Evolutionary conservation across 805 yeast species (phyloP).

Genomic region (Saturnispora quitensis): DNA sequence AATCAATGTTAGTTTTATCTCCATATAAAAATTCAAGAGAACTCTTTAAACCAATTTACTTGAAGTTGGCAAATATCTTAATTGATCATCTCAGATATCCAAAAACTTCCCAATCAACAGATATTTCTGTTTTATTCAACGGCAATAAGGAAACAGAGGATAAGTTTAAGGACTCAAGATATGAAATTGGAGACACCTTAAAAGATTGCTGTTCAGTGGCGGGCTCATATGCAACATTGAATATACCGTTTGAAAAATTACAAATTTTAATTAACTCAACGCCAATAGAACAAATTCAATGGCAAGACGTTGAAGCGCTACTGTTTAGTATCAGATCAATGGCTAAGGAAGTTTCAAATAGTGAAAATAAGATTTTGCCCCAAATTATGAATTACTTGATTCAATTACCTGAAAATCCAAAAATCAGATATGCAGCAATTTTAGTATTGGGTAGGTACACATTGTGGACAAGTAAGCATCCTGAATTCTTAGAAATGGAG

Average conservation of each 20-base stretch:
- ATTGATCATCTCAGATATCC: slow-evolving; percentile 73
- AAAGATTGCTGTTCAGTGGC: slow-evolving; percentile 91
- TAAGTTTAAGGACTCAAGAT: slow-evolving; percentile 86
- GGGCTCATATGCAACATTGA: slow-evolving; percentile 63
- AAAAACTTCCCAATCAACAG: slow-evolving; percentile 27
- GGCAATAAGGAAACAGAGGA: slow-evolving; percentile 78
- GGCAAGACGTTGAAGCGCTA: slow-evolving; percentile 91
- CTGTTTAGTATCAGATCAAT: slow-evolving; percentile 83
- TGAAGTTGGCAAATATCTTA: slow-evolving; percentile 50
- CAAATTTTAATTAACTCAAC: slow-evolving; percentile 26
- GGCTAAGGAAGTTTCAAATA: slow-evolving; percentile 79
- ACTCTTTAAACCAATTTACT: slow-evolving; percentile 46
- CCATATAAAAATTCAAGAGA: slow-evolving; percentile 45
- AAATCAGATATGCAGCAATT: slow-evolving; percentile 86
- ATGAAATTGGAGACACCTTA: slow-evolving; percentile 95
- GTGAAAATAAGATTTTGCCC: slow-evolving; percentile 61
- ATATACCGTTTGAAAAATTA: slow-evolving; percentile 59
- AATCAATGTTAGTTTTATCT: slow-evolving; percentile 57
- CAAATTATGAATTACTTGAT: slow-evolving; percentile 60
- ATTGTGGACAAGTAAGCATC: slow-evolving; percentile 87
- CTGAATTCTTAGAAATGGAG: slow-evolving; percentile 72
- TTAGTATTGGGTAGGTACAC: slow-evolving; percentile 93
- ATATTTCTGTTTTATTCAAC: slow-evolving; percentile 43
- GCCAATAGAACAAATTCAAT: slow-evolving; percentile 29
- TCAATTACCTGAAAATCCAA: slow-evolving; percentile 73